Conservation (phyloP, 2,329 filamentous ascomycete genomes). For the Fusarium sp. region DNA sequence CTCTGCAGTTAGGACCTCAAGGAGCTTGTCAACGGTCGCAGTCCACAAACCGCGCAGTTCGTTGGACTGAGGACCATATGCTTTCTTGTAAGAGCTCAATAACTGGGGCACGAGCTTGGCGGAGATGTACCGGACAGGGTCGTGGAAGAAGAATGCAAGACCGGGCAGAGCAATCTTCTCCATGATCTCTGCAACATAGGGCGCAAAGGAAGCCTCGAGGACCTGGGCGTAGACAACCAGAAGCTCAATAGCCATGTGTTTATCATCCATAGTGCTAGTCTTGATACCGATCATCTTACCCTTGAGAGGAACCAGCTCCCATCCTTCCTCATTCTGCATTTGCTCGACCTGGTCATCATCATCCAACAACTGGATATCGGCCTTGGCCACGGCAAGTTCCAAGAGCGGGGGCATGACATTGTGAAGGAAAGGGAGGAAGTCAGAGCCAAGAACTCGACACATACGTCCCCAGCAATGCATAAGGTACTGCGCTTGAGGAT, state of each 20-base stretch:
- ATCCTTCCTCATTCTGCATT: slow-evolving; percentile 94
- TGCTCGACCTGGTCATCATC: slow-evolving; percentile 95
- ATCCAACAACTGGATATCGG: slow-evolving; percentile 95
- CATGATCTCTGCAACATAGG: slow-evolving; percentile 93
- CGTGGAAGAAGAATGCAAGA: slow-evolving; percentile 98
- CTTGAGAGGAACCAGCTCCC: slow-evolving; percentile 97
- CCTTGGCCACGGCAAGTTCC: slow-evolving; percentile 92
- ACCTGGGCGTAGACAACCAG: slow-evolving; percentile 98
- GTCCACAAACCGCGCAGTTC: slow-evolving; percentile 88
- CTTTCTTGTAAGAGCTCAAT: slow-evolving; percentile 93
- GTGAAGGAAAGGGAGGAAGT: slow-evolving; percentile 93
- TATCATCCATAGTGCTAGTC: slow-evolving; percentile 96
- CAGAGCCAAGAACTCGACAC: slow-evolving; percentile 91
- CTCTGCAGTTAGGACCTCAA: slow-evolving; percentile 94
- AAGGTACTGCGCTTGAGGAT: slow-evolving; percentile 96
- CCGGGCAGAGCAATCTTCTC: slow-evolving; percentile 96
- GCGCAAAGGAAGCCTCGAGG: slow-evolving; percentile 91
- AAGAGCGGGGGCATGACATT: slow-evolving; percentile 96
- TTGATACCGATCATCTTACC: slow-evolving; percentile 99
- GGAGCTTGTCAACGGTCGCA: slow-evolving; percentile 87
- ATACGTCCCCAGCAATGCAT: slow-evolving; percentile 99
- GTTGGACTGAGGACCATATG: slow-evolving; percentile 84
- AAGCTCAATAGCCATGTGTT: slow-evolving; percentile 99
- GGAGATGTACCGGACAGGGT: slow-evolving; percentile 94
- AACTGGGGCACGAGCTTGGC: slow-evolving; percentile 95